Evolutionary conservation across 1,139 yeast genomes (phyloP).

Genomic region (Blastobotrys persicus): DNA sequence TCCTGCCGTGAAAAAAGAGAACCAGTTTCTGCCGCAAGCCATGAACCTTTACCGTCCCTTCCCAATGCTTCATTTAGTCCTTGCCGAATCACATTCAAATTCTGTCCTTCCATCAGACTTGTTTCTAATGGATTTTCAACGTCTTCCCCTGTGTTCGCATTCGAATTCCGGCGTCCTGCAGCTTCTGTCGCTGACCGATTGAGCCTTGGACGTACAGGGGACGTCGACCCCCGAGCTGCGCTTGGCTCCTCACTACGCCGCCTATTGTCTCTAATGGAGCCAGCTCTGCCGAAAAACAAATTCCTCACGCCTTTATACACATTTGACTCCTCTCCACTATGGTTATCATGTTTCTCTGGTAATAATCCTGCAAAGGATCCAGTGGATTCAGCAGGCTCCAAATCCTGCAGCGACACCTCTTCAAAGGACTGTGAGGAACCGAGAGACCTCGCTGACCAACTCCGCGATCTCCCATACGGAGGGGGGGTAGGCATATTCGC

Average conservation of each 20-base stretch:
- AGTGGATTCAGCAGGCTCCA: conserved; percentile 8
- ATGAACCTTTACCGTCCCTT: conserved; percentile 26
- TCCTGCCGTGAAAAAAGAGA: conserved; percentile 3
- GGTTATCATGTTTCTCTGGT: not conserved
- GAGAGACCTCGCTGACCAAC: conserved; percentile 4
- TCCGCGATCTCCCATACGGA: conserved; percentile 8
- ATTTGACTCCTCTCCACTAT: conserved; percentile 9
- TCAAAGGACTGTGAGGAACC: conserved; percentile 4
- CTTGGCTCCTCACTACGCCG: conserved; percentile 6
- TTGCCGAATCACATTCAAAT: conserved; percentile 22
- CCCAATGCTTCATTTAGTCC: conserved; percentile 32
- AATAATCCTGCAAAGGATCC: conserved; percentile 11
- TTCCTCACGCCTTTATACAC: conserved; percentile 18
- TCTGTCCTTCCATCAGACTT: conserved; percentile 16
- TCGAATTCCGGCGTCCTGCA: not conserved
- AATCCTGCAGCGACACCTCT: conserved; percentile 11
- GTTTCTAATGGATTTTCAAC: conserved; percentile 9
- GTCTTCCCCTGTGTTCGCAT: not conserved
- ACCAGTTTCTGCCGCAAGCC: conserved; percentile 20
- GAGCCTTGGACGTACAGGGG: conserved; percentile 2
- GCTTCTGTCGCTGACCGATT: conserved; percentile 5
- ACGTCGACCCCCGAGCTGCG: not conserved
- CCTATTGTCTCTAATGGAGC: not conserved
- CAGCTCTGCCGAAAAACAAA: conserved; percentile 12
- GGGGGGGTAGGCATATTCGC: conserved; percentile 6